Evolutionary conservation across 2,329 filamentous ascomycete genomes (phyloP).

Genomic region (Ophiognomonia clavigignenti-juglandacearum): DNA sequence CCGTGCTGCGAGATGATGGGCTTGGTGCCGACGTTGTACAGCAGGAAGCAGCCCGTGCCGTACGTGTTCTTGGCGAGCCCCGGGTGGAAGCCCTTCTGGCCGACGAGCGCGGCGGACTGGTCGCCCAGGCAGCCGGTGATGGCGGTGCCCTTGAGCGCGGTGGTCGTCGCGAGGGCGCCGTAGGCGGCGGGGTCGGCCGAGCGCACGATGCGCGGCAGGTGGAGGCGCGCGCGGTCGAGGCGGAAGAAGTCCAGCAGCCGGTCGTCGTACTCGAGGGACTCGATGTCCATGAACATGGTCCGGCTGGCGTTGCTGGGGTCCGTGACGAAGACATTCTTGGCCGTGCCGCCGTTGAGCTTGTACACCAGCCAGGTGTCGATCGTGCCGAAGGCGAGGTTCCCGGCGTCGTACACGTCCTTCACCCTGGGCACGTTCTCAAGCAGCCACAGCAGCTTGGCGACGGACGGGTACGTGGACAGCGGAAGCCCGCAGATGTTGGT

Average conservation of each 20-base stretch:
- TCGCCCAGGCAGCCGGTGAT: conserved; percentile 79
- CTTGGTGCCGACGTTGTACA: conserved; percentile 77
- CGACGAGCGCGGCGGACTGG: conserved; percentile 76
- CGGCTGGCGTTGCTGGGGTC: conserved; percentile 79
- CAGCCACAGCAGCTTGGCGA: conserved; percentile 74
- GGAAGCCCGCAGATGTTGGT: conserved; percentile 68
- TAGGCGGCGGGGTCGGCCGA: conserved; percentile 68
- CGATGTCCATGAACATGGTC: conserved; percentile 84
- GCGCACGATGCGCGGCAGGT: conserved; percentile 70
- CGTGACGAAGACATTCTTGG: conserved; percentile 65
- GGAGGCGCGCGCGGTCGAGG: conserved; percentile 63
- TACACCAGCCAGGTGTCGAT: conserved; percentile 79
- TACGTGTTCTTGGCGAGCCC: conserved; percentile 83
- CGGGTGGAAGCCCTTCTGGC: conserved; percentile 71
- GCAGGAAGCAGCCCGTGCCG: conserved; percentile 77
- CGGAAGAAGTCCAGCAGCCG: conserved; percentile 70
- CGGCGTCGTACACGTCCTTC: conserved; percentile 65
- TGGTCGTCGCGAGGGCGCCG: conserved; percentile 57
- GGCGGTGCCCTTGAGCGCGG: conserved; percentile 58
- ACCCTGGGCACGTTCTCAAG: conserved; percentile 63
- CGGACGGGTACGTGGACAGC: conserved; percentile 77
- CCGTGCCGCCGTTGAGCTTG: conserved; percentile 68
- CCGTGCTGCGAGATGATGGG: conserved; percentile 76
- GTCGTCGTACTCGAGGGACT: conserved; percentile 70
- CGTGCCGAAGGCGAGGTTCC: conserved; percentile 71